Percentiles rank a stretch among this genome's conserved stretches.
Conservation (phyloP, 2,329 filamentous ascomycete genomes). For the Botrytis pseudocinerea region DNA sequence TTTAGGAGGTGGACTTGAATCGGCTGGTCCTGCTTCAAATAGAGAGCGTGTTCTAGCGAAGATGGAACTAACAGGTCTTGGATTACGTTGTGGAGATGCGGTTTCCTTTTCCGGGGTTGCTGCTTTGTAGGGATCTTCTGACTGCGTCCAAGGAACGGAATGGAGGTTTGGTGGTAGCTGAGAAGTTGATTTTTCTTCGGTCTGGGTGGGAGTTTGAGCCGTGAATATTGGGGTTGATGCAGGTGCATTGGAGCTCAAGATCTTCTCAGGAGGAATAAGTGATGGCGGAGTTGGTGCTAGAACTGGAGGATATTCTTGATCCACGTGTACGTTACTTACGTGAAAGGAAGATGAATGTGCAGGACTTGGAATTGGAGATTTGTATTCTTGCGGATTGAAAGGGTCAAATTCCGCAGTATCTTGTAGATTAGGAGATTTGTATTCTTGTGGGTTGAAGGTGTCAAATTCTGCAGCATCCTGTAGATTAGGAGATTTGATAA, state of each 20-base stretch:
- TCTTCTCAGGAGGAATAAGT: not conserved
- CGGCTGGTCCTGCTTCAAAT: conserved; percentile 30
- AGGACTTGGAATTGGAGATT: conserved; percentile 19
- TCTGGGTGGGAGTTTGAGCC: not conserved
- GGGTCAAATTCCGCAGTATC: conserved; percentile 31
- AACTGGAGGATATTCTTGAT: conserved; percentile 16
- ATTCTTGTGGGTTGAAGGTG: conserved; percentile 30
- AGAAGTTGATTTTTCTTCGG: not conserved
- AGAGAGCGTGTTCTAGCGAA: conserved; percentile 37
- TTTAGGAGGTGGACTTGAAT: conserved; percentile 18
- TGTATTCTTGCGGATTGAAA: conserved; percentile 29
- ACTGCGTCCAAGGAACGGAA: conserved; percentile 17
- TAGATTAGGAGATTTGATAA: conserved; percentile 1
- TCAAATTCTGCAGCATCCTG: conserved; percentile 31
- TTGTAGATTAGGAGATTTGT: conserved; percentile 23
- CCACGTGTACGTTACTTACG: conserved; percentile 13
- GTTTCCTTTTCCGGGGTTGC: conserved; percentile 5
- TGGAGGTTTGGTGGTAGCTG: not conserved
- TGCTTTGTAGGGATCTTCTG: not conserved
- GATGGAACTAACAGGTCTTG: conserved; percentile 27
- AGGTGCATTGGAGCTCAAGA: conserved; percentile 9
- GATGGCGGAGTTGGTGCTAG: not conserved
- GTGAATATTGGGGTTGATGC: not conserved
- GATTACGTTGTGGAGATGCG: conserved; percentile 1
- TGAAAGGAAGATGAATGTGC: conserved; percentile 3